phyloP scores from a whole-genome alignment of 2,329 filamentous ascomycete genomes.

The Aplosporella prunicola region DNA sequence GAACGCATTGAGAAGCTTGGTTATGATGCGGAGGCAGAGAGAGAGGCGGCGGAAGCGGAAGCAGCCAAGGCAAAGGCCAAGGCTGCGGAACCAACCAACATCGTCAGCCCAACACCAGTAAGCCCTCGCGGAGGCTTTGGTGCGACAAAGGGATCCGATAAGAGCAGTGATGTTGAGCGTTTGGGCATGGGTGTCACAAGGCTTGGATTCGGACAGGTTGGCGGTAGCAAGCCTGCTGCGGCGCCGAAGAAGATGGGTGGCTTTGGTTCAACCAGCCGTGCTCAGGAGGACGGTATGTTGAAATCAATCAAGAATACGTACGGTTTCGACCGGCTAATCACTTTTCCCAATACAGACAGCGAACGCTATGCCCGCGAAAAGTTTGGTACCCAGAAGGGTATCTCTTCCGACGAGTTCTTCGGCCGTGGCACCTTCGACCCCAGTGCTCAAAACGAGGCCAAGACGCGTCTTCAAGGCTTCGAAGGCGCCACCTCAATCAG shows the following conservation, averaged over 20 bases:
- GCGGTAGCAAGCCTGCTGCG: conserved; percentile 47
- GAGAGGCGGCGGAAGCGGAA: conserved; percentile 37
- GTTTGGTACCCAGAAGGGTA: conserved; percentile 88
- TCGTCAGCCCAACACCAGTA: conserved; percentile 67
- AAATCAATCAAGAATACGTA: not conserved
- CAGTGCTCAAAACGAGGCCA: conserved; percentile 71
- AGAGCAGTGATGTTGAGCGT: conserved; percentile 71
- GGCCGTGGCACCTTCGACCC: conserved; percentile 82
- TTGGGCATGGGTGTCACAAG: conserved; percentile 80
- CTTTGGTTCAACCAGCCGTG: conserved; percentile 78
- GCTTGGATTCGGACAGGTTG: conserved; percentile 81
- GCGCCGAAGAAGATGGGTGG: conserved; percentile 73
- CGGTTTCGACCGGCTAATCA: not conserved
- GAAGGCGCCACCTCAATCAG: conserved; percentile 89
- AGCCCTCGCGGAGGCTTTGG: conserved; percentile 59
- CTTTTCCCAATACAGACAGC: conserved; percentile 27
- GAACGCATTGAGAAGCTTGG: conserved; percentile 92
- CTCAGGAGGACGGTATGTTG: conserved; percentile 50
- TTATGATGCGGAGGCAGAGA: conserved; percentile 85
- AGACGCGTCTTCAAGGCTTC: conserved; percentile 78
- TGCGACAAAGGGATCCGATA: conserved; percentile 46
- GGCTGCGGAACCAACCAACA: conserved; percentile 37
- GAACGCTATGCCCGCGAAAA: conserved; percentile 78
- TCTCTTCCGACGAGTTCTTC: conserved; percentile 97
- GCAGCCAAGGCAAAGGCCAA: conserved; percentile 31